Conservation (phyloP, 345 rosid genomes). For the Citrus sp. region DNA sequence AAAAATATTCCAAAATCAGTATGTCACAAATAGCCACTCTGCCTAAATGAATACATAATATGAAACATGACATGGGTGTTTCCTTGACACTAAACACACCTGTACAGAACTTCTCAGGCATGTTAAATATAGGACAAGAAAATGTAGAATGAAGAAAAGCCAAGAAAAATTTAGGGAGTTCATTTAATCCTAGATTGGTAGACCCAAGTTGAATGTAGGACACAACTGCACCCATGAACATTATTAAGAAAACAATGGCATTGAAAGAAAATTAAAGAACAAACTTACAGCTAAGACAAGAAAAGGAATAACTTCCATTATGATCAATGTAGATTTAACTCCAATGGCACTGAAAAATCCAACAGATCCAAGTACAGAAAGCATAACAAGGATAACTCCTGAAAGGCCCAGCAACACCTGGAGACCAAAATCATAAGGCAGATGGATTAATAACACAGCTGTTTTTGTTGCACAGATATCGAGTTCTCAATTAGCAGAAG, state of each 20-base stretch:
- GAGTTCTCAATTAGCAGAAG: not conserved
- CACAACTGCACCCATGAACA: not conserved
- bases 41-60: not conserved
- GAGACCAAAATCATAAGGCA: slow-evolving; percentile 13
- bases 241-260: not conserved
- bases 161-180: not conserved
- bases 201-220: slow-evolving; percentile 1
- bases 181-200: not conserved
- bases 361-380: slow-evolving; percentile 92
- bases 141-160: not conserved
- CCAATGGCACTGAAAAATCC: slow-evolving; percentile 91
- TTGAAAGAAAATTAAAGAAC: slow-evolving; percentile 8
- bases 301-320: slow-evolving; percentile 99
- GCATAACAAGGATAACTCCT: slow-evolving; percentile 92
- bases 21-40: not conserved
- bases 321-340: slow-evolving; percentile 86
- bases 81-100: not conserved
- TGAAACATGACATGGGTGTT: not conserved
- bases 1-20: not conserved
- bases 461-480: not conserved
- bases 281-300: slow-evolving; percentile 93
- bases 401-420: slow-evolving; percentile 93
- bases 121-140: not conserved
- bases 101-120: not conserved
- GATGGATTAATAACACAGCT: not conserved